Base-by-base conservation (phyloP, 139 green algal species). In the Coelastrella sp. region DNA sequence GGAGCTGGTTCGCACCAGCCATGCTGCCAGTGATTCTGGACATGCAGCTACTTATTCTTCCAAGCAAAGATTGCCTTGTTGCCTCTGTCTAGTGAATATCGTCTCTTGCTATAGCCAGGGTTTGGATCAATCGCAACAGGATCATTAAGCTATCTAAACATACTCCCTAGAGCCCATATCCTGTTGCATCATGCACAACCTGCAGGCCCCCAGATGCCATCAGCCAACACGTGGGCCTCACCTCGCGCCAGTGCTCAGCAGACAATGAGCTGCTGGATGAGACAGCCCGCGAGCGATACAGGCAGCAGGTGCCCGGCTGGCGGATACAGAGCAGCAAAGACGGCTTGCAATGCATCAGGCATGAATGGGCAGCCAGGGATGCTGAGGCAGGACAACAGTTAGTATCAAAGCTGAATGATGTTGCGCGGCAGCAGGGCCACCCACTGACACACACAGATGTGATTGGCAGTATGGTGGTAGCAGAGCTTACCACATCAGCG, bases 291-390 rank as follows among this genome's bases (percentile, higher is more conserved):
- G 84, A 96, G 76, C 78, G 91, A 11, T 59, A 94, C 27, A 92
- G 93, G 56, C 92, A 96, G 49, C 93, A 96, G 91, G 91, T 96
- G 58, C 78, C 78, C 24, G 78, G 78, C 78, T 83, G 78, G 78
- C 35, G 78, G 11, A 63, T 83, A 11, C 78, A 83, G 78, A 65
- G 22, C 78, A 83, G 65, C 49, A 58, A 57, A 83, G 78, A 57
- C 49, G 49, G 78, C 6, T 17, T 27, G 6, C 78, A 83, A 49
- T 83, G 78, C 78, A 83, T 83, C 61, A 58, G 74, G 72, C 95
- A 97, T 78, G 92, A 97, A 59, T 98, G 95, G 95, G 96, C 94
- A 75, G 93, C 85, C 7, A 93, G 91, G 85, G 93, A 95, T 73
- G 91, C 74, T 8, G 88, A 70, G 27, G 68, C 91, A 9, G 87